These are phyloP conservation scores for Candida hungchunana DNA, from an alignment of 805 yeast genomes.

Conservation along the genomic window DNA sequence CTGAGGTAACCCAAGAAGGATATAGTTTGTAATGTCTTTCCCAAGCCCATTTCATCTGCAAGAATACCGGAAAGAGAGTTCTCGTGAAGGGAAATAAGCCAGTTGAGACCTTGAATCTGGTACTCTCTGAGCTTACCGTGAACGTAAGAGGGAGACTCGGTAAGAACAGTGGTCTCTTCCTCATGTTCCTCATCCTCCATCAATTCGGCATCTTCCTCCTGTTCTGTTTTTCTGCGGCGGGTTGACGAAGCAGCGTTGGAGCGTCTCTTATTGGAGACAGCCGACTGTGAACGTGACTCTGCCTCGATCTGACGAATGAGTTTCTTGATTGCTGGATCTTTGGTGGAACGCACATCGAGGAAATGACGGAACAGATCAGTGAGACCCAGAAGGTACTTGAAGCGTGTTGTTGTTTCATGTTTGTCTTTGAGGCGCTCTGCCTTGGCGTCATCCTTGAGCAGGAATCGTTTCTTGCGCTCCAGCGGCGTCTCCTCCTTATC, in stretches of 20 bases:
- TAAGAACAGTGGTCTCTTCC: slow-evolving; percentile 62
- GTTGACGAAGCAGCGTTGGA: slow-evolving; percentile 14
- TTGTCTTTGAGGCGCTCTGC: slow-evolving; percentile 49
- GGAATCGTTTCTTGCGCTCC: slow-evolving; percentile 43
- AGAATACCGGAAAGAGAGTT: slow-evolving; percentile 86
- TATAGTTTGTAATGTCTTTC: slow-evolving; percentile 92
- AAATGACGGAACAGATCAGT: slow-evolving; percentile 88
- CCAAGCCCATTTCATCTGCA: slow-evolving; percentile 98
- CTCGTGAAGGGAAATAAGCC: slow-evolving; percentile 87
- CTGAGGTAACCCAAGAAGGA: slow-evolving; percentile 87
- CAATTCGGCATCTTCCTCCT: slow-evolving; percentile 93
- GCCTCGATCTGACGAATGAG: slow-evolving; percentile 53
- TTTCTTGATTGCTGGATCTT: slow-evolving; percentile 67
- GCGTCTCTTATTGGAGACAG: not conserved
- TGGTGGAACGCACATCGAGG: slow-evolving; percentile 74
- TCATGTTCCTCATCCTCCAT: slow-evolving; percentile 75
- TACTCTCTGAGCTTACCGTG: slow-evolving; percentile 82
- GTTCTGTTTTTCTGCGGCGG: slow-evolving; percentile 83
- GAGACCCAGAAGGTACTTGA: slow-evolving; percentile 72
- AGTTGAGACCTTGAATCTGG: slow-evolving; percentile 91
- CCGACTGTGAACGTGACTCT: slow-evolving; percentile 33
- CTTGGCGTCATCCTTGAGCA: slow-evolving; percentile 52
- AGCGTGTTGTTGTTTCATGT: slow-evolving; percentile 73
- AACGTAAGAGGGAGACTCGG: slow-evolving; percentile 79
- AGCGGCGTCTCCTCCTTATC: slow-evolving; percentile 29